These are phyloP conservation scores for Rhodotorula sp. DNA, from an alignment of 1,284 basidiomycete genomes.

Conservation along the genomic window DNA sequence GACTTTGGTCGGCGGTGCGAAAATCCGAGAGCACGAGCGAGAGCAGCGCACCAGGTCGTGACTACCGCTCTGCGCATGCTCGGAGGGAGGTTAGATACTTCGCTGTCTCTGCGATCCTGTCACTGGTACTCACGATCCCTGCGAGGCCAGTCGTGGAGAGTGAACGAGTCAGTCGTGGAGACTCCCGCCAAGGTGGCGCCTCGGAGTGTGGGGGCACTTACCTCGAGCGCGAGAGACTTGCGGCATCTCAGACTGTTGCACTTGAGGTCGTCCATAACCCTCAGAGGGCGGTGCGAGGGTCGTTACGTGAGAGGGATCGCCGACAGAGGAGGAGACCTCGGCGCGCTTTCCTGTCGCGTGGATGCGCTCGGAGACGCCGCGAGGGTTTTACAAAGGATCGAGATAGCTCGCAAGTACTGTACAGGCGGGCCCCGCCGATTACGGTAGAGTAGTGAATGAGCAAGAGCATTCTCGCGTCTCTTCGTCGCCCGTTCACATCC, in stretches of 20 bases:
- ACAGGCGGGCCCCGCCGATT: too few species aligned
- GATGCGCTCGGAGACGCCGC: too few species aligned
- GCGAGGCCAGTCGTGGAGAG: background rate
- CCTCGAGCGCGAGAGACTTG: conserved; percentile 31
- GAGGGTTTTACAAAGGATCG: too few species aligned
- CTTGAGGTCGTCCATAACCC: conserved; percentile 32
- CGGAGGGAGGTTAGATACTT: background rate
- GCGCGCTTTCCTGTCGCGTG: too few species aligned
- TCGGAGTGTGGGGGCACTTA: background rate
- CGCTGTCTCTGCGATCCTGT: background rate
- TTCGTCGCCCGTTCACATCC: too few species aligned
- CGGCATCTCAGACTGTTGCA: conserved; percentile 38
- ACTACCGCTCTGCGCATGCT: conserved; percentile 26
- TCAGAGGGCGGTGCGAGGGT: too few species aligned
- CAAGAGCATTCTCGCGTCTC: too few species aligned
- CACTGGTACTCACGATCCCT: conserved; percentile 3
- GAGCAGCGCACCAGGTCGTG: conserved; percentile 29
- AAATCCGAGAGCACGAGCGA: background rate
- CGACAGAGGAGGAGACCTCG: too few species aligned
- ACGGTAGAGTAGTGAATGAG: too few species aligned
- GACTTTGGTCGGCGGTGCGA: background rate
- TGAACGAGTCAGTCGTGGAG: background rate
- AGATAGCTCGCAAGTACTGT: too few species aligned
- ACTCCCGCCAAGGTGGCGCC: too few species aligned
- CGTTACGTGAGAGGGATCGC: background rate